These are phyloP conservation scores for Nicotiana rustica DNA, from an alignment of 305 asterid species.

Conservation along the genomic window DNA sequence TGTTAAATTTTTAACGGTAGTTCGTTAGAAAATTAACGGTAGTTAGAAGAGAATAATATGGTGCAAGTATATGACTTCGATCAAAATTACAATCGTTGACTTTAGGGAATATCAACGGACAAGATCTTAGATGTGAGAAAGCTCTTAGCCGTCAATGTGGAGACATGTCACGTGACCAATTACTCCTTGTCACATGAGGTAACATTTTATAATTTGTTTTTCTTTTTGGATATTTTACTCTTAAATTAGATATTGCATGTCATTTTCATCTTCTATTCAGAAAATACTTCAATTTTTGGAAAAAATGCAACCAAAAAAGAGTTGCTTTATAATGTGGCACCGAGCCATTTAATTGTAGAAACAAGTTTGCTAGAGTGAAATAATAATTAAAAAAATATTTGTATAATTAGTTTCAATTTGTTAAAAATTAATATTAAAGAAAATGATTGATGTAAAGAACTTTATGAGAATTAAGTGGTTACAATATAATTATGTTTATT, in stretches of 20 bases:
- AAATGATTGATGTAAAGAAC: too few species aligned
- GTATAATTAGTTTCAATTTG: too few species aligned
- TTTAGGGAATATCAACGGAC: slow-evolving; percentile 49
- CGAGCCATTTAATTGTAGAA: background rate
- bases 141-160: slow-evolving; percentile 56
- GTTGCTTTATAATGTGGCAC: background rate
- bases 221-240: background rate
- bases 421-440: too few species aligned
- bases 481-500: too few species aligned
- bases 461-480: too few species aligned
- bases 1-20: background rate
- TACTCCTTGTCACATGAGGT: slow-evolving; percentile 82
- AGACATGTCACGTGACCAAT: slow-evolving; percentile 61
- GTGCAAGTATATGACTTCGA: background rate
- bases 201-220: background rate
- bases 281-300: background rate
- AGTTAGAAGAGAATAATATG: slow-evolving; percentile 39
- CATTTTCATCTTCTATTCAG: slow-evolving; percentile 27
- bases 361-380: background rate
- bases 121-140: slow-evolving; percentile 66
- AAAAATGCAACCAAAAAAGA: too few species aligned
- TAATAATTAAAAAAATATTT: too few species aligned
- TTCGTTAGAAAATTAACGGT: background rate
- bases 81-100: slow-evolving; percentile 35
- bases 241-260: slow-evolving; percentile 36